Evolutionary conservation across 768 basidiomycete species (phyloP).

Genomic region (Mycena galericulata): DNA sequence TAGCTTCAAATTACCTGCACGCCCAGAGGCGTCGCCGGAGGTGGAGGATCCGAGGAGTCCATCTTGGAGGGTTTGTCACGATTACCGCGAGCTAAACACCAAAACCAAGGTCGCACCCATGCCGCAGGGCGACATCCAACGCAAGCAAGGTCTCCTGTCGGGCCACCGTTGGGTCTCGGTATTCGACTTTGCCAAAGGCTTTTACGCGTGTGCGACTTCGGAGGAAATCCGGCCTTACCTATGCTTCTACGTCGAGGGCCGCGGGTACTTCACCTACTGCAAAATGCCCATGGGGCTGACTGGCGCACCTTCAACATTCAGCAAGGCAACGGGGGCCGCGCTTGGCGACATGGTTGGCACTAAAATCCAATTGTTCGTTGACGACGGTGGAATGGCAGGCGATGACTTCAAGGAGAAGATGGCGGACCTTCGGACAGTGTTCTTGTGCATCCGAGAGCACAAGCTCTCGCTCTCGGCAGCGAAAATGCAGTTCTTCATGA

Average conservation of each 20-base stretch:
- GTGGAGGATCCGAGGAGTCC: conserved; percentile 2
- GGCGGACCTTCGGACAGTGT: conserved; percentile 37
- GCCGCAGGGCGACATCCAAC: conserved; percentile 50
- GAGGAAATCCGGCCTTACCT: conserved; percentile 42
- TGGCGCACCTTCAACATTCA: conserved; percentile 51
- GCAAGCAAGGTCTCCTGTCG: conserved; percentile 49
- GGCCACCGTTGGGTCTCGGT: conserved; percentile 50
- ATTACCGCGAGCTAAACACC: conserved; percentile 49
- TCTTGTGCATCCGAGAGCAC: conserved; percentile 42
- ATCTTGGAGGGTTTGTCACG: conserved; percentile 56
- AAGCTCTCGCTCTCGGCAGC: conserved; percentile 49
- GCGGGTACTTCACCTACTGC: conserved; percentile 49
- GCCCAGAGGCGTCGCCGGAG: background rate
- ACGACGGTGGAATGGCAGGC: conserved; percentile 48
- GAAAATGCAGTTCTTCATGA: conserved; percentile 51
- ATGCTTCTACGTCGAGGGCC: conserved; percentile 51
- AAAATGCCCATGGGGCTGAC: conserved; percentile 55
- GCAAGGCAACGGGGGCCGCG: conserved; percentile 37
- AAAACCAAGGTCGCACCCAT: conserved; percentile 44
- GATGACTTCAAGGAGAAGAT: conserved; percentile 46
- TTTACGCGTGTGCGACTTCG: conserved; percentile 40
- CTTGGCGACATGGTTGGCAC: conserved; percentile 42
- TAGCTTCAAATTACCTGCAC: conserved; percentile 37
- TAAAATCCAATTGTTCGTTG: conserved; percentile 49
- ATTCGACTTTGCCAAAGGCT: conserved; percentile 54